Percentiles rank a stretch among this genome's conserved stretches.
These are phyloP conservation scores for Phytophthora palmivora DNA, from an alignment of 352 stramenopile species.

Conservation along the genomic window DNA sequence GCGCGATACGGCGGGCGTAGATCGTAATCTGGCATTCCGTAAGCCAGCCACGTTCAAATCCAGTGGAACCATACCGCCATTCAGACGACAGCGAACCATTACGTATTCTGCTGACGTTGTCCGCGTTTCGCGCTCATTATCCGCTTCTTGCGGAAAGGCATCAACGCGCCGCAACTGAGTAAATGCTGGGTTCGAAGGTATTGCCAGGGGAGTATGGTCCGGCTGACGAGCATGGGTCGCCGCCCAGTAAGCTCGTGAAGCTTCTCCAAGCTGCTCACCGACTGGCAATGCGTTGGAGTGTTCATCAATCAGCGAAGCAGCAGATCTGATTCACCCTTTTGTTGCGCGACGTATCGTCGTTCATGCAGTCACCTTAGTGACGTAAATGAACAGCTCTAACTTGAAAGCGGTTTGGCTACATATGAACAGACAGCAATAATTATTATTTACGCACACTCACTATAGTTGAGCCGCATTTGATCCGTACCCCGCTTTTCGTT, in stretches of 20 bases:
- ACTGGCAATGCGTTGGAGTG: not conserved
- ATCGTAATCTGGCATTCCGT: too few relatives aligned
- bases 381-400: constrained; percentile 6
- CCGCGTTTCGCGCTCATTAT: too few relatives aligned
- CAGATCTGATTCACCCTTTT: not conserved
- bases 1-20: too few relatives aligned
- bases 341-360: constrained; percentile 2
- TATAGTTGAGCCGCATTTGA: not conserved
- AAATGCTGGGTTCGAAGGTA: too few relatives aligned
- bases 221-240: not conserved
- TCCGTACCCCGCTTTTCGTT: constrained; percentile 2
- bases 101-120: too few relatives aligned
- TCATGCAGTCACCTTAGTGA: not conserved
- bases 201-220: not conserved
- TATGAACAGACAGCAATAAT: not conserved
- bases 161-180: too few relatives aligned
- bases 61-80: too few relatives aligned
- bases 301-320: not conserved
- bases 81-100: too few relatives aligned
- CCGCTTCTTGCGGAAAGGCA: too few relatives aligned
- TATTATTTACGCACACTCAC: not conserved
- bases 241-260: constrained; percentile 8
- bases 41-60: too few relatives aligned
- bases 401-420: constrained; percentile 6
- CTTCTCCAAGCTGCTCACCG: not conserved